phyloP scores from a whole-genome alignment of 129 eudicot species.

The Flaveria sonorensis region DNA sequence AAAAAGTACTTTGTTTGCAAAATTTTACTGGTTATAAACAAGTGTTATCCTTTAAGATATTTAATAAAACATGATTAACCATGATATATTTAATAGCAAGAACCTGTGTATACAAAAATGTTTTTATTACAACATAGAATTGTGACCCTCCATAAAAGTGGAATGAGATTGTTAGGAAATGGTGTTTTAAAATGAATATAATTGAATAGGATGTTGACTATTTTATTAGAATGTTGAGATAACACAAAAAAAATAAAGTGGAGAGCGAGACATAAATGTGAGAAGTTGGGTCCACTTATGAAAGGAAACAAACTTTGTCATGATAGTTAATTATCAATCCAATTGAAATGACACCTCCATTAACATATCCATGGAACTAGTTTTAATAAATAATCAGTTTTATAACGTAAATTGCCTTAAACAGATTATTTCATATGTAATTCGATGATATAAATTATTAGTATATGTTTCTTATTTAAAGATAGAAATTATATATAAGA shows the following conservation, averaged over 20 bases:
- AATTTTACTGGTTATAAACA: no score
- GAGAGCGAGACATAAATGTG: not conserved
- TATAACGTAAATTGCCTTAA: not conserved
- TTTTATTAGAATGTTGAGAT: not conserved
- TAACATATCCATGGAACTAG: not conserved
- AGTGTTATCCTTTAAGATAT: not conserved
- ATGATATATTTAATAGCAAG: not conserved
- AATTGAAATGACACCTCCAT: not conserved
- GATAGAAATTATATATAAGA: no score
- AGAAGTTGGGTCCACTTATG: conserved; percentile 3
- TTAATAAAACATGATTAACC: not conserved
- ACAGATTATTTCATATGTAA: not conserved
- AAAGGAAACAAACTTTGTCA: not conserved
- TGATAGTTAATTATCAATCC: not conserved
- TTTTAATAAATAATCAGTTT: not conserved
- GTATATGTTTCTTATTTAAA: no score
- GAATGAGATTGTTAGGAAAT: not conserved
- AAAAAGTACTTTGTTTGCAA: no score
- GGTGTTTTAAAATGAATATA: not conserved
- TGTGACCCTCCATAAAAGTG: not conserved
- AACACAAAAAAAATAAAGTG: not conserved
- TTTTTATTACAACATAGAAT: not conserved
- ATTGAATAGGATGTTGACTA: not conserved
- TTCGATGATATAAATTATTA: not conserved
- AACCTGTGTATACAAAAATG: not conserved